phyloP scores from a whole-genome alignment of 164 flowering plant species.

The Magnolia officinalis region DNA sequence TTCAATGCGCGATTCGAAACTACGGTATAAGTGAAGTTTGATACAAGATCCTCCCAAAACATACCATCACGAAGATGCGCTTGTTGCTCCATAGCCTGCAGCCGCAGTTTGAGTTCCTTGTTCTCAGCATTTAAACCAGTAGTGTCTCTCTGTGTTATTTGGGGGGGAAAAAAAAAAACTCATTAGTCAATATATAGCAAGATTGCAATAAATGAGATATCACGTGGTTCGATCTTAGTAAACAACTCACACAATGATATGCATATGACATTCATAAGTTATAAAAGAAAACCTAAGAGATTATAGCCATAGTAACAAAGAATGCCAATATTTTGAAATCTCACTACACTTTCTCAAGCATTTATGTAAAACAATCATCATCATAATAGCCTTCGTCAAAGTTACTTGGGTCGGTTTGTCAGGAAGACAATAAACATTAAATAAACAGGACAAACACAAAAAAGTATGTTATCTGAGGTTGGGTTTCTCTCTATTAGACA shows the following conservation, averaged over 20 bases:
- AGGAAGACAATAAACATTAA: too few species aligned
- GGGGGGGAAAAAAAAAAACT: not conserved
- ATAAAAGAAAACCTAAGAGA: too few species aligned
- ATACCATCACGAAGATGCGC: slow-evolving; percentile 96
- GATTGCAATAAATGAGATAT: not conserved
- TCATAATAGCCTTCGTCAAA: too few species aligned
- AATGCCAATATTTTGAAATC: not conserved
- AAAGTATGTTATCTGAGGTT: too few species aligned
- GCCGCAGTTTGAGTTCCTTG: slow-evolving; percentile 83
- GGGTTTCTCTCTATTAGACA: too few species aligned
- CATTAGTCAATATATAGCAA: not conserved
- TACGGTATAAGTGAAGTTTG: not conserved
- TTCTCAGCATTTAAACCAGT: slow-evolving; percentile 73
- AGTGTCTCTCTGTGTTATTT: slow-evolving; percentile 73
- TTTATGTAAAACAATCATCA: too few species aligned
- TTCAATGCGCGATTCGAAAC: not conserved
- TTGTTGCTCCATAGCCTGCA: slow-evolving; percentile 94
- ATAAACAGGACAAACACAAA: too few species aligned
- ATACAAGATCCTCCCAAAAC: not conserved
- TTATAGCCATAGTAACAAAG: not conserved
- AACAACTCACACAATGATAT: not conserved
- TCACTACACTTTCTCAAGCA: not conserved
- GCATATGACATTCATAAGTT: too few species aligned
- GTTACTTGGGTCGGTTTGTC: too few species aligned
- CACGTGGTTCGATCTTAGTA: not conserved